These are phyloP conservation scores for Penicillium simplicissimum DNA, from an alignment of 495 filamentous ascomycete species.

Conservation along the genomic window DNA sequence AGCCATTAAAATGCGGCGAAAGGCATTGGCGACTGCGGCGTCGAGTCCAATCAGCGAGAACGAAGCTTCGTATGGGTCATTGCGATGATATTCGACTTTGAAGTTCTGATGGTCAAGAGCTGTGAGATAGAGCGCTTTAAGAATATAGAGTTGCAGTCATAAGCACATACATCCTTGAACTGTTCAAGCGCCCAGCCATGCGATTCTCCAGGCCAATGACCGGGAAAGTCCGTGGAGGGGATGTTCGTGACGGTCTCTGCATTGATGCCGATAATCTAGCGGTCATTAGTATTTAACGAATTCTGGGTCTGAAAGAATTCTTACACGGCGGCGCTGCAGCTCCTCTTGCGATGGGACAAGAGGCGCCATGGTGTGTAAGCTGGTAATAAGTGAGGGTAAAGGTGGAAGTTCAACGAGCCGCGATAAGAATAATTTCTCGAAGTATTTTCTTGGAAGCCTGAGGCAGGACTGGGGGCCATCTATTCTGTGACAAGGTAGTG, in stretches of 20 bases:
- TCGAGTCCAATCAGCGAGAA: constrained; percentile 93
- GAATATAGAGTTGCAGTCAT: background rate
- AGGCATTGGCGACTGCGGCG: constrained; percentile 93
- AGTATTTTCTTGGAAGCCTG: constrained; percentile 34
- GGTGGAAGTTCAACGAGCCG: constrained; percentile 38
- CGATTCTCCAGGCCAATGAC: constrained; percentile 87
- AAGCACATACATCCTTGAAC: constrained; percentile 58
- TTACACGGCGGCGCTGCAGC: constrained; percentile 52
- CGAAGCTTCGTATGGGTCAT: constrained; percentile 68
- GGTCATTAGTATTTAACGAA: constrained; percentile 14
- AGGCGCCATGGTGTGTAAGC: constrained; percentile 46
- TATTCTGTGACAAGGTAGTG: constrained; percentile 18
- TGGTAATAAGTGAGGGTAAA: constrained; percentile 23
- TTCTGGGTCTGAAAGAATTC: constrained; percentile 1
- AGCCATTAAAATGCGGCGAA: constrained; percentile 93
- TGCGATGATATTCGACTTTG: constrained; percentile 78
- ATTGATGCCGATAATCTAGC: constrained; percentile 80
- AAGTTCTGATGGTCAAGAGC: constrained; percentile 51
- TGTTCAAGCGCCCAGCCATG: constrained; percentile 79
- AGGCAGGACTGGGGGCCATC: constrained; percentile 25
- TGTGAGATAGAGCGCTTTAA: constrained; percentile 13
- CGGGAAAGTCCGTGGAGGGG: constrained; percentile 84
- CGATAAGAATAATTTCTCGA: constrained; percentile 42
- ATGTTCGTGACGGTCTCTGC: constrained; percentile 86
- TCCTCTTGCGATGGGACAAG: constrained; percentile 50